Evolutionary conservation across 208 protist species (phyloP).

Genomic region (Trichomonas tenax): DNA sequence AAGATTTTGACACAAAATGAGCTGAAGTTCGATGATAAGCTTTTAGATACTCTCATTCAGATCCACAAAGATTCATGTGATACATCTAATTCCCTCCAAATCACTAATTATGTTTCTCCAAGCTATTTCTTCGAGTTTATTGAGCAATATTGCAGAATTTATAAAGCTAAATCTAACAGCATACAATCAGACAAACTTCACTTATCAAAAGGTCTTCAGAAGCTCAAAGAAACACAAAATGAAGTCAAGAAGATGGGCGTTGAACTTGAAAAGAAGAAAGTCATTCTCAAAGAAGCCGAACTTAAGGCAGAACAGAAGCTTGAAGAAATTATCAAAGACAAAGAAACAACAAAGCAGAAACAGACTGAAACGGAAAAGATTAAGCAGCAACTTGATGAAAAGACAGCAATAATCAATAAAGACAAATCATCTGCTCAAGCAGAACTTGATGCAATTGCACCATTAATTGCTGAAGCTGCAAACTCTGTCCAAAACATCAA

Average conservation of each 20-base stretch:
- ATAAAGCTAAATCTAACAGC: slow-evolving; percentile 67
- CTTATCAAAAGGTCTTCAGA: slow-evolving; percentile 21
- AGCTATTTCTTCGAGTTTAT: slow-evolving; percentile 89
- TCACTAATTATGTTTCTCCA: slow-evolving; percentile 9
- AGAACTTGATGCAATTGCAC: slow-evolving; percentile 77
- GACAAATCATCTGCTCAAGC: slow-evolving; percentile 55
- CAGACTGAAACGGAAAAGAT: slow-evolving; percentile 63
- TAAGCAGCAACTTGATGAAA: slow-evolving; percentile 47
- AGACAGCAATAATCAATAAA: slow-evolving; percentile 48
- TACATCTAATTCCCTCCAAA: not conserved
- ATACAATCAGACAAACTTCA: slow-evolving; percentile 62
- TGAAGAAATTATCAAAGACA: slow-evolving; percentile 56
- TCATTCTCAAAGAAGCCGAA: slow-evolving; percentile 59
- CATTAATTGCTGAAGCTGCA: slow-evolving; percentile 70
- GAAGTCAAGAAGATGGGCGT: slow-evolving; percentile 47
- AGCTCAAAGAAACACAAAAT: slow-evolving; percentile 39
- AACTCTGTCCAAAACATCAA: slow-evolving; percentile 66
- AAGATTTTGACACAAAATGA: not conserved
- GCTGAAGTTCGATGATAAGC: not conserved
- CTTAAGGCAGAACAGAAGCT: slow-evolving; percentile 61
- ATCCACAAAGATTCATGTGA: not conserved
- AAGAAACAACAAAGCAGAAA: slow-evolving; percentile 51
- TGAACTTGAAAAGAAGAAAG: slow-evolving; percentile 49
- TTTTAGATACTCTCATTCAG: not conserved
- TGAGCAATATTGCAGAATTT: slow-evolving; percentile 71